Evolutionary conservation across 176 grass and related monocot genomes (phyloP).

Genomic region (Triticum dicoccoides): DNA sequence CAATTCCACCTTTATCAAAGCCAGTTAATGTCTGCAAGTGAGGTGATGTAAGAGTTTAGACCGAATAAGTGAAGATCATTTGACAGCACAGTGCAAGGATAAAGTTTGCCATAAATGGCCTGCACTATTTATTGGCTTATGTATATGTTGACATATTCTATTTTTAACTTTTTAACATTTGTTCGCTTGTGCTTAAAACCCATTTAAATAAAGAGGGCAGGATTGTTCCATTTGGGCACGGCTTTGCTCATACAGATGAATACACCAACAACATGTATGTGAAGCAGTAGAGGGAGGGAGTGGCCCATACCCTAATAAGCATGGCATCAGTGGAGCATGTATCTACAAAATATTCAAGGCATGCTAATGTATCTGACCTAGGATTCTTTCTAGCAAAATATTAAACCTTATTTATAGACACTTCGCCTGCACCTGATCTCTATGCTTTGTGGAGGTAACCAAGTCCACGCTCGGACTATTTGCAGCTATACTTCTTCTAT

Average conservation of each 20-base stretch:
- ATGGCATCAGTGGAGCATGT: neutral
- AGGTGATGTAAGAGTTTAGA: constrained; percentile 31
- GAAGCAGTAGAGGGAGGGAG: neutral
- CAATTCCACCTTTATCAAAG: constrained; percentile 76
- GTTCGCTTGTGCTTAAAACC: neutral
- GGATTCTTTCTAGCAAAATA: neutral
- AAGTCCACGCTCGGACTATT: neutral
- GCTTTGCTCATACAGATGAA: neutral
- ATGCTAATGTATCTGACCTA: neutral
- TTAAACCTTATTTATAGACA: neutral
- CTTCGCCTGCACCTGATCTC: neutral
- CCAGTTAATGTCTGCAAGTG: constrained; percentile 68
- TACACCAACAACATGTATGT: neutral
- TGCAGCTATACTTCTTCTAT: constrained; percentile 10
- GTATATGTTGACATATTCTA: neutral
- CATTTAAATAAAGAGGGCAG: neutral
- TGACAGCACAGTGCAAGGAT: neutral
- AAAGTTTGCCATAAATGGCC: neutral
- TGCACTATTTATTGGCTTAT: neutral
- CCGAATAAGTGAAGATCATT: neutral
- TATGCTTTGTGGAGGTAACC: constrained; percentile 3
- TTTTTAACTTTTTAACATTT: neutral
- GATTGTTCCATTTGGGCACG: neutral
- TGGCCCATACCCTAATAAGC: neutral
- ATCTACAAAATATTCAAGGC: neutral